Evolutionary conservation across 306 rosid species (phyloP).

Genomic region (Corylus heterophylla): DNA sequence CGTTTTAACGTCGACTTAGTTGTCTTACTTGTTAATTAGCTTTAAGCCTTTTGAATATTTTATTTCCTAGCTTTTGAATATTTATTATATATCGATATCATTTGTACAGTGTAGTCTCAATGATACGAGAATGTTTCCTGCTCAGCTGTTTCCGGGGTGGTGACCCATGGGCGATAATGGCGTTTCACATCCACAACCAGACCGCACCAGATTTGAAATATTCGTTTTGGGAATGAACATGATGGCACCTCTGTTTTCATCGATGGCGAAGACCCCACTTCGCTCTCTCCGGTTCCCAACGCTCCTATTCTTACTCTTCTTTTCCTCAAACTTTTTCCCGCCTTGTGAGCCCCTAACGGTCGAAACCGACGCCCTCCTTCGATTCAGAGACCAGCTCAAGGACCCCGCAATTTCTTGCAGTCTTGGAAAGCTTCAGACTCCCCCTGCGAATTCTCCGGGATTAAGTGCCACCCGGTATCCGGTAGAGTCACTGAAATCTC

Average conservation of each 20-base stretch:
- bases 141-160: slow-evolving; percentile 43
- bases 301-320: slow-evolving; percentile 13
- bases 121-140: slow-evolving; percentile 28
- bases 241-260: slow-evolving; percentile 16
- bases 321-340: slow-evolving; percentile 43
- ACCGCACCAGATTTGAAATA: background rate
- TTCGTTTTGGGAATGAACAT: background rate
- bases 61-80: background rate
- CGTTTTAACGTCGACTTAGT: slow-evolving; percentile 3
- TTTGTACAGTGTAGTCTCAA: background rate
- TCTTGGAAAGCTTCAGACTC: slow-evolving; percentile 64
- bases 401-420: slow-evolving; percentile 50
- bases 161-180: slow-evolving; percentile 40
- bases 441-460: slow-evolving; percentile 67
- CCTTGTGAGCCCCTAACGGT: slow-evolving; percentile 41
- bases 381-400: slow-evolving; percentile 64
- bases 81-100: background rate
- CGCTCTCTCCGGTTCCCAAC: slow-evolving; percentile 26
- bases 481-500: slow-evolving; percentile 59
- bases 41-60: background rate
- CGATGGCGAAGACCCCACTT: slow-evolving; percentile 47
- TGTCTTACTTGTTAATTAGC: background rate
- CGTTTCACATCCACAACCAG: slow-evolving; percentile 26
- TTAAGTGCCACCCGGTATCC: slow-evolving; percentile 53
- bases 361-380: slow-evolving; percentile 61